These are phyloP conservation scores for Diaporthe vaccinii DNA, from an alignment of 2,329 filamentous ascomycete genomes.

Conservation along the genomic window DNA sequence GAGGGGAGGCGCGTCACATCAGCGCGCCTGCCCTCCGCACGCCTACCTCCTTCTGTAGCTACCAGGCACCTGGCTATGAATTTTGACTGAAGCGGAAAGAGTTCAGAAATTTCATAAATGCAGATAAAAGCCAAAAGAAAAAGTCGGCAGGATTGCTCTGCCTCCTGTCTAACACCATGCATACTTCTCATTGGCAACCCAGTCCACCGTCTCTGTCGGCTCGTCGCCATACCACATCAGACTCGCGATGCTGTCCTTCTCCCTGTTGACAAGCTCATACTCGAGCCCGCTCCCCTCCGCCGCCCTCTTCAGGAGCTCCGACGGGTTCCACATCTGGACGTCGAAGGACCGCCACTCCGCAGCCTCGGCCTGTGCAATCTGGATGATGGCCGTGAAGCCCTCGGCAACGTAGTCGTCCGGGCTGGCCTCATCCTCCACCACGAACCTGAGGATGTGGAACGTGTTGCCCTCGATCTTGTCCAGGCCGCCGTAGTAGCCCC, in stretches of 20 bases:
- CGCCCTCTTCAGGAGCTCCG: conserved; percentile 62
- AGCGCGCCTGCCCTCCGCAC: neutral
- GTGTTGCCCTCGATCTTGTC: conserved; percentile 72
- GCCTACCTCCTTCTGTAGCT: neutral
- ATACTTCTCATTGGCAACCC: conserved; percentile 83
- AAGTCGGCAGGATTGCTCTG: neutral
- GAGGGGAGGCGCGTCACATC: conserved; percentile 16
- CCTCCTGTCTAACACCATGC: conserved; percentile 73
- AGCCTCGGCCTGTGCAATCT: conserved; percentile 78
- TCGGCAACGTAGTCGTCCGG: conserved; percentile 59
- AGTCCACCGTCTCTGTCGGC: conserved; percentile 69
- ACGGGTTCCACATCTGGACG: conserved; percentile 89
- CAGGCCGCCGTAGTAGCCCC: conserved; percentile 72
- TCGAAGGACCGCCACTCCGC: conserved; percentile 76
- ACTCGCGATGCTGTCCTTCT: conserved; percentile 77
- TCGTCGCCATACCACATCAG: conserved; percentile 78
- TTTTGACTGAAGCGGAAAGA: neutral
- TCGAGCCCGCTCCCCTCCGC: conserved; percentile 63
- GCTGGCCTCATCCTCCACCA: conserved; percentile 69
- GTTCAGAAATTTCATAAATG: neutral
- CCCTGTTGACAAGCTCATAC: conserved; percentile 66
- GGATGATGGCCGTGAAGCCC: conserved; percentile 73
- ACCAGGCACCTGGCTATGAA: neutral
- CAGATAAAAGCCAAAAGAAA: no score
- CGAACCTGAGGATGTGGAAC: conserved; percentile 77